Base-by-base conservation (phyloP, 805 yeast genomes). In the Yamadazyma sp. region DNA sequence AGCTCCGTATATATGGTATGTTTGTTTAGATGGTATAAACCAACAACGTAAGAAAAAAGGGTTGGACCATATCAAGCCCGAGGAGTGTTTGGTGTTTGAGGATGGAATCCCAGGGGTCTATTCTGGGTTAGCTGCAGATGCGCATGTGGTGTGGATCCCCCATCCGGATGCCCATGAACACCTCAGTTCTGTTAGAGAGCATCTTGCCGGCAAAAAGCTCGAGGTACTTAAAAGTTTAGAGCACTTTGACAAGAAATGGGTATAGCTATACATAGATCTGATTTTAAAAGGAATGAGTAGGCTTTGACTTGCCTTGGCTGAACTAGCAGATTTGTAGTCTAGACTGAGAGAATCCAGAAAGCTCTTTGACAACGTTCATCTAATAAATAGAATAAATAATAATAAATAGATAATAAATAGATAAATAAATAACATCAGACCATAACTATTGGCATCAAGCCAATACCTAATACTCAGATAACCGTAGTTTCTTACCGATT, bases 71-170 rank as follows among this genome's bases (percentile, higher is more conserved):
- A 83, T 91, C 42, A 52, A 57, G 38, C 84, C 91, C 3, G 80
- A 78, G 21, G 96, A 93, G 52, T 85, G 95, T 52, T 59, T 93
- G 21, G 84, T 93, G 2, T 93, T 93, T 60, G 99, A 93, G 67
- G 99, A 93, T 62, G 98, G 96, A 3, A 69, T 89, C 29, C 90
- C 96, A 0, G 99, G 99, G 3, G 91, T 91, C 15, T 54, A 67
- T 12, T 82, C 96, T 3, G 99, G 95, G 10, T 75, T 73, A 39
- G 80, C 84, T 12, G 88, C 96, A 23, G 90, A 89, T 8, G 84
- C 87, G 10, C 73, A 71, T 38, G 96, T 91, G n/a, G 74, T 91
- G 32, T 93, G 98, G 99, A 84, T 90, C 10, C 98, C 99, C 7
- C 91, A 91, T 59, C 71, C 73, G 17, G 77, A 84, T 41, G 95